Percentiles rank a stretch among this genome's conserved stretches.
phyloP scores from a whole-genome alignment of 345 rosid genomes.

The Laguncularia racemosa region DNA sequence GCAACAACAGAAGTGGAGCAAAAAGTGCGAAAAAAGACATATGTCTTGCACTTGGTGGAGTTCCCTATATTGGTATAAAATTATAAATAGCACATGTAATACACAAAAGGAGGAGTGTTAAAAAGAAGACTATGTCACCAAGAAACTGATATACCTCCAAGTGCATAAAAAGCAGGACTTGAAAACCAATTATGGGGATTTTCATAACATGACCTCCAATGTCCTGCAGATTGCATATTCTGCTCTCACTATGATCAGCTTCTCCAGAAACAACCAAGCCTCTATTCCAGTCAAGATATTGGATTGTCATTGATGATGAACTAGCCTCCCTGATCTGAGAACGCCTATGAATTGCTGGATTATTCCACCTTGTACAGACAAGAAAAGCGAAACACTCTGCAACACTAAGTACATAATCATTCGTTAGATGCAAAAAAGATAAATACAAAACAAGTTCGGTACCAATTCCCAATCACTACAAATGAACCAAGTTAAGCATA shows the following conservation, averaged over 20 bases:
- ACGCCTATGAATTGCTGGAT: slow-evolving; percentile 78
- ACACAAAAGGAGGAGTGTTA: not conserved
- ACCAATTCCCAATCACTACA: not conserved
- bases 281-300: slow-evolving; percentile 69
- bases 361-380: slow-evolving; percentile 82
- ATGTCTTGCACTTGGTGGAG: slow-evolving; percentile 59
- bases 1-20: slow-evolving; percentile 63
- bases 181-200: slow-evolving; percentile 62
- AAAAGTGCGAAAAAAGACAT: slow-evolving; percentile 48
- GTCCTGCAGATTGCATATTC: slow-evolving; percentile 67
- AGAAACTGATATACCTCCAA: slow-evolving; percentile 50
- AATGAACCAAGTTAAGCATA: slow-evolving; percentile 19
- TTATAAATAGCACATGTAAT: no score
- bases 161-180: slow-evolving; percentile 77
- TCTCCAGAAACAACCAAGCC: slow-evolving; percentile 50
- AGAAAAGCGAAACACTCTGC: slow-evolving; percentile 95
- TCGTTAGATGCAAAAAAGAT: not conserved
- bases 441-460: no score
- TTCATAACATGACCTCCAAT: slow-evolving; percentile 93
- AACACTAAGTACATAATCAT: slow-evolving; percentile 35
- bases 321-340: slow-evolving; percentile 40
- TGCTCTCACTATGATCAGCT: slow-evolving; percentile 43
- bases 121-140: not conserved
- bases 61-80: slow-evolving; percentile 45
- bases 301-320: slow-evolving; percentile 41